Conservation (phyloP, 805 yeast genomes). For the Schwanniomyces pseudopolymorphus region DNA sequence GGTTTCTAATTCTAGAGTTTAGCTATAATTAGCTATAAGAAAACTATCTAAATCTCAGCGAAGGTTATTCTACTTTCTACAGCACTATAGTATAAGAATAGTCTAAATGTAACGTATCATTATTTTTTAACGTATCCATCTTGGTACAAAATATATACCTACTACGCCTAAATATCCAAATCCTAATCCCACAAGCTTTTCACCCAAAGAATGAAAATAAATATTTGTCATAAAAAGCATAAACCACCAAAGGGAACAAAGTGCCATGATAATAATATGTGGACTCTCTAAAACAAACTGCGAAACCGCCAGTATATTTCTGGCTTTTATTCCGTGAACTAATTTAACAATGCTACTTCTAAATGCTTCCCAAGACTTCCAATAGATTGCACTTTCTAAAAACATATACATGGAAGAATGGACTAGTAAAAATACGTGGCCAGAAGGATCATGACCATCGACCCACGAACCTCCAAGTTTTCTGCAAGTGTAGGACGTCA, state of each 20-base stretch:
- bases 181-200: slow-evolving; percentile 68
- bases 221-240: slow-evolving; percentile 83
- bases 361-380: slow-evolving; percentile 24
- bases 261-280: slow-evolving; percentile 19
- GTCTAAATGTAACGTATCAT: background rate
- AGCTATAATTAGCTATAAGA: too few relatives aligned
- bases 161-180: slow-evolving; percentile 57
- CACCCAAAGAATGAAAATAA: slow-evolving; percentile 79
- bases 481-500: slow-evolving; percentile 37
- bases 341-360: background rate
- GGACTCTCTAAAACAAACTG: slow-evolving; percentile 20
- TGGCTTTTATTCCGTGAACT: background rate
- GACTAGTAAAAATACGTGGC: slow-evolving; percentile 80
- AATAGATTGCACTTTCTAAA: slow-evolving; percentile 54
- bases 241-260: slow-evolving; percentile 68
- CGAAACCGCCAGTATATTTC: background rate
- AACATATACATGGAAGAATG: slow-evolving; percentile 65
- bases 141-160: slow-evolving; percentile 39
- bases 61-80: too few relatives aligned
- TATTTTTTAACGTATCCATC: background rate
- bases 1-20: too few relatives aligned
- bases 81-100: too few relatives aligned
- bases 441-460: slow-evolving; percentile 98
- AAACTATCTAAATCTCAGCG: too few relatives aligned
- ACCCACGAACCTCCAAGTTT: slow-evolving; percentile 54